phyloP scores from a whole-genome alignment of 768 basidiomycete genomes.

The Cystobasidium tubakii region DNA sequence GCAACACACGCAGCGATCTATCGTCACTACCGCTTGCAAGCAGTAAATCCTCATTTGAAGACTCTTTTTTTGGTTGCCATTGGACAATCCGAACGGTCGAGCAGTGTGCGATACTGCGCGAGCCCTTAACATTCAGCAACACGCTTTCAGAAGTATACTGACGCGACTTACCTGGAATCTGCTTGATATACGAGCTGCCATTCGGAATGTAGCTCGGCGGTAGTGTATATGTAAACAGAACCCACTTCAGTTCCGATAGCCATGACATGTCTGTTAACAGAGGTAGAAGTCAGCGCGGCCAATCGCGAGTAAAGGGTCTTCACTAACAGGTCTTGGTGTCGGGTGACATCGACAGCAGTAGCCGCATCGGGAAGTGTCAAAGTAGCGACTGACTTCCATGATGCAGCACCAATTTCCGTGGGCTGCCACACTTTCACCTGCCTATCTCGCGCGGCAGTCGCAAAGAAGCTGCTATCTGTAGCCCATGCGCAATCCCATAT shows the following conservation, averaged over 20 bases:
- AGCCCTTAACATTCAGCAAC: not conserved
- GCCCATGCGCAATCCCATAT: constrained; percentile 96
- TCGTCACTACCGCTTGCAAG: constrained; percentile 32
- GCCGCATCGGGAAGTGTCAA: constrained; percentile 70
- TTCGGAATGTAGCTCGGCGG: not conserved
- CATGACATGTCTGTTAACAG: constrained; percentile 14
- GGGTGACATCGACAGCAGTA: constrained; percentile 63
- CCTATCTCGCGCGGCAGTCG: constrained; percentile 91
- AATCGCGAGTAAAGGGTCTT: not conserved
- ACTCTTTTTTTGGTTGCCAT: constrained; percentile 1
- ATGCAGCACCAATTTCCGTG: constrained; percentile 46
- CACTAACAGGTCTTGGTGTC: not conserved
- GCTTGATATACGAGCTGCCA: not conserved
- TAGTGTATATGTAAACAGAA: not conserved
- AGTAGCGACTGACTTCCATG: constrained; percentile 59
- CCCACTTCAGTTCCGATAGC: constrained; percentile 37
- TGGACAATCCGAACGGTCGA: constrained; percentile 6
- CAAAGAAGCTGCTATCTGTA: constrained; percentile 68
- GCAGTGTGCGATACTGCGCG: constrained; percentile 6
- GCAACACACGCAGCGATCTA: constrained; percentile 13
- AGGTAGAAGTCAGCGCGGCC: too few relatives aligned
- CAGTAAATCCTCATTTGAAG: not conserved
- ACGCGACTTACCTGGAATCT: not conserved
- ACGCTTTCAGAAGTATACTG: not conserved
- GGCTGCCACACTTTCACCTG: constrained; percentile 72